Base-by-base conservation (phyloP, 495 filamentous ascomycete species). In the Barbatosphaeria neglecta region DNA sequence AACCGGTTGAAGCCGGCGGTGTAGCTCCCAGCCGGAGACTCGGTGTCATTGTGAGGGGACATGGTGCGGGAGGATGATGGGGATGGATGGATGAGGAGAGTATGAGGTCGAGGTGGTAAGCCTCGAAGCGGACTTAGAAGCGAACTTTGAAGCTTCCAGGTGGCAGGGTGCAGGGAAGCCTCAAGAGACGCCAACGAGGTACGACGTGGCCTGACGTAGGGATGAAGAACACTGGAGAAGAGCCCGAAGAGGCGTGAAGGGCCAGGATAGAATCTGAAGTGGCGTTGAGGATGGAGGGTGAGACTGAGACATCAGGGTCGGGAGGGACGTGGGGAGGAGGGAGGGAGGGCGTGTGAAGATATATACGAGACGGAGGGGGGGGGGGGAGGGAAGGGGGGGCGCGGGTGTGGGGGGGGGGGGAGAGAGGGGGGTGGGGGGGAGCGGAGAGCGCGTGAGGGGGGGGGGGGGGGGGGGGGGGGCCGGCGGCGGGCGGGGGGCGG, bases 31-130 rank as follows among this genome's bases (percentile, higher is more conserved):
- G 64, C 52, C 25, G 72, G 68, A 24, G 72, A 75, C 6, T 68
- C 64, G 33, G 66, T 68, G 52, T 75, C 70, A 58, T 69, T 66
- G 57, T 74, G 70, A 43, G 72, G 72, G 56, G 70, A 63, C 72
- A 75, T 75, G 50, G 38, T n/a, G 18, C 23, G 10, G 16, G 27
- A 10, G 35, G 24, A 18, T 6, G 22, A 39, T 48, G 31, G 35
- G 22, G 23, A 24, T 23, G 37, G 20, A 43, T 38, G 41, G 23
- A 19, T 27, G 19, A 16, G 33, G 46, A 23, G 47, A 44, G 22
- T 20, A 22, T 6, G 4, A 9, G 23, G 27, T 28, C 35, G 43
- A 37, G 9, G 44, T 19, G 19, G 41, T 31, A 45, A 23, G n/a
- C n/a, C n/a, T n/a, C n/a, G n/a, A n/a, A n/a, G n/a, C n/a, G n/a